Evolutionary conservation across 108 stramenopile species (phyloP).

Genomic region (Fragilariopsis cylindrus): DNA sequence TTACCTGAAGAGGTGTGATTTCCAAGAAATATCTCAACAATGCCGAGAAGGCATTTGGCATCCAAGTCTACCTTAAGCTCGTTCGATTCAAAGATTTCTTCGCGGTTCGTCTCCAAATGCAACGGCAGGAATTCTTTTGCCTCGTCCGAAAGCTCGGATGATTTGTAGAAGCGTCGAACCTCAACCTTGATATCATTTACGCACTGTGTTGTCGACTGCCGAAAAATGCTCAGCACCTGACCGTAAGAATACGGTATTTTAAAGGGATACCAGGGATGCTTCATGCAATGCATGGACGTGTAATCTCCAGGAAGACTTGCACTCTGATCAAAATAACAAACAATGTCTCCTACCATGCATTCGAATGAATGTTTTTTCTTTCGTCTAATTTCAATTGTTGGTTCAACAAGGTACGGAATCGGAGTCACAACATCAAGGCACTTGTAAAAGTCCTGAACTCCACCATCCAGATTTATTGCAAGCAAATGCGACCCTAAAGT

Average conservation of each 20-base stretch:
- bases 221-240: constrained; percentile 38
- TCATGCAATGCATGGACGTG: neutral
- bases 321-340: constrained; percentile 29
- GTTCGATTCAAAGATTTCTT: constrained; percentile 62
- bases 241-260: constrained; percentile 32
- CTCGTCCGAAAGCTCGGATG: constrained; percentile 26
- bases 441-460: constrained; percentile 8
- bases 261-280: constrained; percentile 44
- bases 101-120: constrained; percentile 10
- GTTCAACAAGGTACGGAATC: constrained; percentile 7
- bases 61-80: constrained; percentile 28
- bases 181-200: constrained; percentile 24
- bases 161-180: constrained; percentile 38
- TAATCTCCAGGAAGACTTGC: constrained; percentile 5
- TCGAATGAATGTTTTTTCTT: constrained; percentile 2
- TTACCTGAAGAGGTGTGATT: constrained; percentile 15
- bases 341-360: constrained; percentile 39
- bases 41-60: constrained; percentile 41
- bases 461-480: neutral
- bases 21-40: constrained; percentile 36
- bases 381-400: constrained; percentile 21
- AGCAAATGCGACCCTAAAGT: neutral
- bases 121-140: constrained; percentile 18
- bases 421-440: neutral
- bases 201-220: neutral